Evolutionary conservation across 2,329 filamentous ascomycete species (phyloP), one percentile per base, ranked within the genome.

Genomic region (Raffaelea arxii): DNA sequence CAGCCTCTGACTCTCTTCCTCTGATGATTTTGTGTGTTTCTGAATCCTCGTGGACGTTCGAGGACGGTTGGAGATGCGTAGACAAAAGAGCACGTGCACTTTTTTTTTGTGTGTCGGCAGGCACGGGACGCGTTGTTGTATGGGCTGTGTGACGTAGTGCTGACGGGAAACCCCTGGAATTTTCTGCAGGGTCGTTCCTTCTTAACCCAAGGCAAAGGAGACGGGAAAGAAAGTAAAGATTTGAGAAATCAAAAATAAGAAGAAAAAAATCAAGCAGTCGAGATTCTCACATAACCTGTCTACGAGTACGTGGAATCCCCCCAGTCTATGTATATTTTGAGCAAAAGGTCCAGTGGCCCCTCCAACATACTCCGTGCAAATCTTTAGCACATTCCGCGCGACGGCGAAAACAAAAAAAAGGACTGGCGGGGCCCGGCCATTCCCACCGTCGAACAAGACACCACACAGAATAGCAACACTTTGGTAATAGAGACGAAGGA

Each of bases 91-190:
- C 32, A 36, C 32, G 32, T 36, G 32, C 32, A 36, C 14, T 18
- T 9, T n/a, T n/a, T n/a, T n/a, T n/a, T n/a, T n/a, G 14, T n/a
- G 6, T 12, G 16, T 36, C 32, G 16, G 32, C 32, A 18, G 6
- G 14, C 32, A 7, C 7, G 32, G 32, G 32, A 36, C 14, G 16
- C 7, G 32, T 36, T 18, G 19, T 6, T 36, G 14, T 18, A 36
- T 18, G 14, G 19, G 16, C 19, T n/a, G 14, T 4, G 41, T 47
- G 46, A 44, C 46, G 41, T 47, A 44, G 30, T 40, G 46, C 41
- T 47, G 45, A 47, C 40, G 16, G 14, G 5, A 18, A n/a, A n/a
- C n/a, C n/a, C n/a, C n/a, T n/a, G n/a, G n/a, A n/a, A n/a, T n/a
- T n/a, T n/a, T n/a, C n/a, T n/a, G n/a, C n/a, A n/a, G n/a, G n/a